Evolutionary conservation across 2,329 filamentous ascomycete genomes (phyloP), one percentile per base, ranked within the genome.

Genomic region (Aspergillus hiratsukae): DNA sequence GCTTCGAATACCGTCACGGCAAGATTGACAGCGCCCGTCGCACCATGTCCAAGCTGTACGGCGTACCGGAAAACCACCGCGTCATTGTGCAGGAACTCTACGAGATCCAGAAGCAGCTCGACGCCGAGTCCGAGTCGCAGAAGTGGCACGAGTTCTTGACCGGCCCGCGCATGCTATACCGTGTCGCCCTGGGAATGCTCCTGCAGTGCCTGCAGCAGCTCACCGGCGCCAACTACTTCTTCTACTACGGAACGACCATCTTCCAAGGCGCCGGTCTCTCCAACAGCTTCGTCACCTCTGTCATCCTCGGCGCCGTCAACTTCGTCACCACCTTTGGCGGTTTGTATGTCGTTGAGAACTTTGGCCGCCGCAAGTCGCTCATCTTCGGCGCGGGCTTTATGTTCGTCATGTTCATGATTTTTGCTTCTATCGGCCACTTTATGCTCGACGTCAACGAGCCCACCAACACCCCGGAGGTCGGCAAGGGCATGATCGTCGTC

Each of bases 311-410:
- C 19, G 83, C 81, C 6, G 85, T 90, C 61, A 90, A 90, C 64
- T 86, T 90, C 11, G 79, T 76, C 51, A 82, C 80, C 62, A 88
- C 87, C 1, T 84, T 89, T 60, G 79, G 80, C 40, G 87, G 86
- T 31, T 77, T 91, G 4, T 90, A 84, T 61, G 78, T 89, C 23
- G 85, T 90, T 0, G 86, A 89, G 66, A 81, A 81, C 59, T 86
- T 81, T 57, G 87, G 87, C 35, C 83, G 88, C 17, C 83, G 88
- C 48, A 81, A 82, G 69, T 87, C 86, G 3, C 77, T 91, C 1
- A 82, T 89, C 61, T 66, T 83, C 11, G 88, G 87, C 45, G 86
- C 83, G 2, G 63, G 87, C 17, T 90, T 87, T 86, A 87, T 88
- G 76, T 81, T 84, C 41, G 70, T 76, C 3, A 88, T 85, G 79